Evolutionary conservation across 2,329 filamentous ascomycete species (phyloP).

Genomic region (Bipolaris gigantea): DNA sequence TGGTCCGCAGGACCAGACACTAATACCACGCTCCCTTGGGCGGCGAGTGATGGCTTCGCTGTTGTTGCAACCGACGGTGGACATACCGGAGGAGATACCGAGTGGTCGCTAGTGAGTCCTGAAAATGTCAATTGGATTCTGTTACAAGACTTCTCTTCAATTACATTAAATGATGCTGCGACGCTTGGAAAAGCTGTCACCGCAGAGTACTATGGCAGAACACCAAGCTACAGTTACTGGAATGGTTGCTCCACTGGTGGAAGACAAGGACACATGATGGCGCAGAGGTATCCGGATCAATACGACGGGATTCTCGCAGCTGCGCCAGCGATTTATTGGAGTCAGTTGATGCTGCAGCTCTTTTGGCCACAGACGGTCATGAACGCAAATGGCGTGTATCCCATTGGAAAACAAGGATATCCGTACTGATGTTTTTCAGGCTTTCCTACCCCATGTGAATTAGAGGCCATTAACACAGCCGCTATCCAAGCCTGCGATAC

Average conservation of each 20-base stretch:
- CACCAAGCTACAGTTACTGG: constrained; percentile 38
- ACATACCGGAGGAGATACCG: constrained; percentile 7
- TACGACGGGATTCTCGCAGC: constrained; percentile 37
- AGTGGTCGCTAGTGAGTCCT: constrained; percentile 16
- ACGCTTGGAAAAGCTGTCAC: constrained; percentile 33
- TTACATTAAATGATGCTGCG: constrained; percentile 36
- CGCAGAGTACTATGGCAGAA: constrained; percentile 33
- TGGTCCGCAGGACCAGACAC: constrained; percentile 19
- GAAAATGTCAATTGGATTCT: constrained; percentile 25
- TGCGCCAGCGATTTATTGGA: constrained; percentile 31
- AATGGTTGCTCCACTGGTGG: constrained; percentile 27
- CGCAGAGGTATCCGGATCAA: constrained; percentile 33
- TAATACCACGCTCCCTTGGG: constrained; percentile 16
- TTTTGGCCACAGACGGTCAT: constrained; percentile 33
- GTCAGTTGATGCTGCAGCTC: constrained; percentile 16
- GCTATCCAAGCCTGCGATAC: constrained; percentile 27
- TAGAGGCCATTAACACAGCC: constrained; percentile 21
- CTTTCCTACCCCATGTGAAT: constrained; percentile 23
- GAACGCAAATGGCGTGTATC: constrained; percentile 22
- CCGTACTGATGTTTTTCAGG: background rate
- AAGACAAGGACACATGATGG: constrained; percentile 35
- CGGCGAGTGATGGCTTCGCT: constrained; percentile 26
- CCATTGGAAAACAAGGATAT: background rate
- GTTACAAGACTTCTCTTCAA: constrained; percentile 38
- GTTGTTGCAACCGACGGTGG: constrained; percentile 29